These are phyloP conservation scores for Brassica nigra DNA, from an alignment of 345 rosid genomes.

Conservation along the genomic window DNA sequence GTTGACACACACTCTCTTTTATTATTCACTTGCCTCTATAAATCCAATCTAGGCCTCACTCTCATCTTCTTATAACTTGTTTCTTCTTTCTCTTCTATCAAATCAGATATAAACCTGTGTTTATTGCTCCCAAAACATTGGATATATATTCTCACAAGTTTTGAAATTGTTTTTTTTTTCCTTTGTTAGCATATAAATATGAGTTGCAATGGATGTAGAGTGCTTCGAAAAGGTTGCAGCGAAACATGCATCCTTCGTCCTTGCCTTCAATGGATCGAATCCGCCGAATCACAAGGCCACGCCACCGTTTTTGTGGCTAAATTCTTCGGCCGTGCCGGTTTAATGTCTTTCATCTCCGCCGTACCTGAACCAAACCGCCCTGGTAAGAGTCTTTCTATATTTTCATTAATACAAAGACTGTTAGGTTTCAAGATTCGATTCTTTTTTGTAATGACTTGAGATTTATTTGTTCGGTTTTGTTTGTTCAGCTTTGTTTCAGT, in stretches of 20 bases:
- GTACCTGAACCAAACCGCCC: conserved; percentile 86
- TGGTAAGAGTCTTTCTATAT: conserved; percentile 43
- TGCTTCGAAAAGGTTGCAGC: conserved; percentile 90
- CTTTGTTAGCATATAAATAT: neutral
- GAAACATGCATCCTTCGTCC: conserved; percentile 90
- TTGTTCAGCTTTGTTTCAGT: conserved; percentile 62
- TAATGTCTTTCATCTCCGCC: conserved; percentile 93
- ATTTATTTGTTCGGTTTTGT: neutral
- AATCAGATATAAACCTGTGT: conserved; percentile 7
- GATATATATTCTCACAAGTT: conserved; percentile 2
- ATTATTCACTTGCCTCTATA: conserved; percentile 36
- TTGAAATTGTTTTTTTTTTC: neutral
- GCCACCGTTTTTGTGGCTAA: conserved; percentile 96
- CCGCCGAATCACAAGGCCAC: conserved; percentile 87
- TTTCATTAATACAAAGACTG: neutral
- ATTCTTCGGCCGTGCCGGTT: conserved; percentile 98
- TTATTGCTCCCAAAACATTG: conserved; percentile 11
- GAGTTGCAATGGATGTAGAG: conserved; percentile 99
- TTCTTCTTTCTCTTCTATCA: conserved; percentile 9
- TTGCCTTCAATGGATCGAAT: conserved; percentile 89
- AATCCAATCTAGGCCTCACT: conserved; percentile 25
- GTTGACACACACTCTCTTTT: conserved; percentile 40
- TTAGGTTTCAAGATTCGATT: neutral
- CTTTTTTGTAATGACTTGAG: neutral
- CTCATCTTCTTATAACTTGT: conserved; percentile 22